Base-by-base conservation (phyloP, 2,329 filamentous ascomycete genomes). In the Cladosporium austrohemisphaericum region DNA sequence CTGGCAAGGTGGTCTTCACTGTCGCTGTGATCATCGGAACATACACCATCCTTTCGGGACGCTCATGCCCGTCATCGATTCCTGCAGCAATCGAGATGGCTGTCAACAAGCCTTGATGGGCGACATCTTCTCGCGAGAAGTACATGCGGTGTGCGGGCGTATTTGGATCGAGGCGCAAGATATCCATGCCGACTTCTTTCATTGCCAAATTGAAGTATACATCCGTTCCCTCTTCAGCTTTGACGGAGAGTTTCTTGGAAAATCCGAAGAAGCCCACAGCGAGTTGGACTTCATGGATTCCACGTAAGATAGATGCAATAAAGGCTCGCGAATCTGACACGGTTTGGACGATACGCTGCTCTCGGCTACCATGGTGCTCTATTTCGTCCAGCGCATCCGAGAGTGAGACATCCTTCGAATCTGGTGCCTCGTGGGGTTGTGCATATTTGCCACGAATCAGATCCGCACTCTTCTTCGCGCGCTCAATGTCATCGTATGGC, bases 131-230 rank as follows among this genome's bases (percentile, higher is more conserved):
- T 18, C 86, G 83, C 2, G 91, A 88, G 64, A 98, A 98, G 69
- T 98, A 97, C 93, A 97, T 98, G 55, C 93, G 84, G 74, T 98
- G 93, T 0, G 92, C 90, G 1, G 93, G 90, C 13, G 91, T 95
- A 60, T 88, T 92, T 33, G 88, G 85, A 65, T 98, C 92, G 48
- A 98, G 78, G 18, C 92, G 84, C 65, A 97, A 85, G 32, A 98
- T 74, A 64, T 98, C 93, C 64, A 98, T 80, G 52, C 92, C 92
- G 33, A 98, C 83, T 66, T 98, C 94, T 67, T 98, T 97, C 80
- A 95, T 95, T 5, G 92, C 90, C 36, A 91, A 79, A 62, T 92
- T 95, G 53, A 96, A 76, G 52, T 86, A 82, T 6, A 95, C 78
- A 3, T 88, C 84, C n/a, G 78, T 76, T 22, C 84, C 81, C 3